Evolutionary conservation across 352 stramenopile species (phyloP).

Genomic region (Globisporangium carolinianum): DNA sequence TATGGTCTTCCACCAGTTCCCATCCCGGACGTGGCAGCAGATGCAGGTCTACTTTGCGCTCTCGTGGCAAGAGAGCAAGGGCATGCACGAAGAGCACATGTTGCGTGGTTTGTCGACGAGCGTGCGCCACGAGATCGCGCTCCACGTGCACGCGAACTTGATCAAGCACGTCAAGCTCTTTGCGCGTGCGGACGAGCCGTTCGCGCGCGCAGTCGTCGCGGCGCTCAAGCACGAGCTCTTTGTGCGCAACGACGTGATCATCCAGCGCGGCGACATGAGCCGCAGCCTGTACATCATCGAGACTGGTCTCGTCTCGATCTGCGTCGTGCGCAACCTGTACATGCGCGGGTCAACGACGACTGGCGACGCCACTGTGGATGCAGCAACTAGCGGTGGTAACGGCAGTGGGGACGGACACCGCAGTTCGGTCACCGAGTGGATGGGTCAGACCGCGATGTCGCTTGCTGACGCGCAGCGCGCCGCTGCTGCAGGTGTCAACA

Average conservation of each 20-base stretch:
- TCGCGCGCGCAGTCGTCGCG: constrained; percentile 24
- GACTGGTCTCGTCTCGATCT: constrained; percentile 53
- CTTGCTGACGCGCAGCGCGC: constrained; percentile 10
- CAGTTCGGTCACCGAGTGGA: constrained; percentile 14
- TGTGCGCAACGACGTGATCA: constrained; percentile 43
- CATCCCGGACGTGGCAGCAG: constrained; percentile 42
- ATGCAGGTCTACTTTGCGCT: constrained; percentile 74
- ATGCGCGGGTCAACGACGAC: not conserved
- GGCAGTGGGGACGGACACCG: not conserved
- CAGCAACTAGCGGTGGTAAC: not conserved
- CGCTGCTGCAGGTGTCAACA: not conserved
- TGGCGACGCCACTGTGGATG: not conserved
- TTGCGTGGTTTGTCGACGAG: constrained; percentile 41
- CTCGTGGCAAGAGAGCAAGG: constrained; percentile 61
- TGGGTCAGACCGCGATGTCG: constrained; percentile 4
- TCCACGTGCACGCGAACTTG: constrained; percentile 45
- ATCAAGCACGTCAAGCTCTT: constrained; percentile 39
- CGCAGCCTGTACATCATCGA: constrained; percentile 51
- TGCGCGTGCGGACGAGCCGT: constrained; percentile 22
- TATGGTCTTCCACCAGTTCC: constrained; percentile 62
- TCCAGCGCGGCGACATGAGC: constrained; percentile 32
- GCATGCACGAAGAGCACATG: constrained; percentile 49
- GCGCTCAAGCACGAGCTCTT: constrained; percentile 37
- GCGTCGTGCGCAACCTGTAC: constrained; percentile 25
- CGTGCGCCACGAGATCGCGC: constrained; percentile 50